These are phyloP conservation scores for Saussurea involucrata DNA, from an alignment of 129 eudicot species.

Conservation along the genomic window DNA sequence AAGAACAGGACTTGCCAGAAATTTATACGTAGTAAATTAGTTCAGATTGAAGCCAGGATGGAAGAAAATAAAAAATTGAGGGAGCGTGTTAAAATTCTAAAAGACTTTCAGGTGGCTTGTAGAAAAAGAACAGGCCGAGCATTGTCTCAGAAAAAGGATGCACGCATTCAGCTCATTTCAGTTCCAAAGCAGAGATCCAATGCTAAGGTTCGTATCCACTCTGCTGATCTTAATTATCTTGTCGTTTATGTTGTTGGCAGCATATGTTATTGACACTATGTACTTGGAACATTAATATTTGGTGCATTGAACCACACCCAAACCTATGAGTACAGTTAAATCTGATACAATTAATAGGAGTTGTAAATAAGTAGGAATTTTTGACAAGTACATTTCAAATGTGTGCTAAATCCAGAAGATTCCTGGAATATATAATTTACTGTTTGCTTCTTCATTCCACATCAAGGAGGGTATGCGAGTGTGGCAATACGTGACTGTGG, in stretches of 20 bases:
- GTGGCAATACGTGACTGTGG: not conserved
- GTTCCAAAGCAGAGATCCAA: conserved; percentile 53
- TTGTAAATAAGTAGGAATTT: not conserved
- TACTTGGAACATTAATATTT: not conserved
- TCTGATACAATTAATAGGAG: not conserved
- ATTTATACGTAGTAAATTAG: conserved; percentile 51
- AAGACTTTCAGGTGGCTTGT: conserved; percentile 67
- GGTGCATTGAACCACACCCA: not conserved
- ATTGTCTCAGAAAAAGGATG: conserved; percentile 70
- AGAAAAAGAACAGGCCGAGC: conserved; percentile 66
- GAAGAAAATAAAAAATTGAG: conserved; percentile 65
- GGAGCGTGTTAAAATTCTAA: conserved; percentile 51
- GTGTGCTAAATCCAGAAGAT: not conserved
- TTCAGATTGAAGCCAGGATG: conserved; percentile 58
- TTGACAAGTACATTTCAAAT: not conserved
- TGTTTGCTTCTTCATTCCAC: not conserved
- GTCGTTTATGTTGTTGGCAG: not conserved
- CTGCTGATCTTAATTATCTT: conserved; percentile 1
- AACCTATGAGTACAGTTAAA: not conserved
- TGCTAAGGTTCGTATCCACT: conserved; percentile 47
- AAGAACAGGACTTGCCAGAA: conserved; percentile 86
- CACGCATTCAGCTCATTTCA: conserved; percentile 71
- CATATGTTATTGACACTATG: not conserved
- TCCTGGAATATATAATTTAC: not conserved
- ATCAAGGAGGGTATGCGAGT: not conserved